Evolutionary conservation across 2,329 filamentous ascomycete genomes (phyloP).

Genomic region (Penicillium concentricum): DNA sequence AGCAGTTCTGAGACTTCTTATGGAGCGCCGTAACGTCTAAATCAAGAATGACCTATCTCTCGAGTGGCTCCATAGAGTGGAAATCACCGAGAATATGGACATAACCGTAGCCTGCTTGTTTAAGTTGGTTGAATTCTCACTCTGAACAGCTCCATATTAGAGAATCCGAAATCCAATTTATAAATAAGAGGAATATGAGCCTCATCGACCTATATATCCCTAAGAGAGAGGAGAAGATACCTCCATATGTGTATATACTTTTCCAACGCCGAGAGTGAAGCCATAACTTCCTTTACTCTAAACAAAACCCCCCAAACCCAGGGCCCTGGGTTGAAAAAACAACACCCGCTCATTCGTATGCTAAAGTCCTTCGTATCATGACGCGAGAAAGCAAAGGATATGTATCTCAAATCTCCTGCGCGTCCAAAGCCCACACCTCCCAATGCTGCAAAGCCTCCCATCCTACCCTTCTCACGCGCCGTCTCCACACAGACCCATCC

Average conservation of each 20-base stretch:
- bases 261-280: neutral
- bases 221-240: neutral
- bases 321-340: neutral
- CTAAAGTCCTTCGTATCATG: neutral
- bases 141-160: too few species aligned
- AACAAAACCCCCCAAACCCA: neutral
- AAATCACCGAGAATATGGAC: too few species aligned
- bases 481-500: conserved; percentile 31
- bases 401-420: conserved; percentile 31
- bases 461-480: conserved; percentile 36
- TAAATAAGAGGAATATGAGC: neutral
- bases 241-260: neutral
- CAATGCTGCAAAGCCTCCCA: conserved; percentile 44
- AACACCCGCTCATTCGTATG: neutral
- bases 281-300: neutral
- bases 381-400: neutral
- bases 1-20: too few species aligned
- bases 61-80: too few species aligned
- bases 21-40: too few species aligned
- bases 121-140: too few species aligned
- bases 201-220: neutral
- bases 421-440: conserved; percentile 47
- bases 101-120: too few species aligned
- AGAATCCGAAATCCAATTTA: neutral
- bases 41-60: too few species aligned